Evolutionary conservation across 495 filamentous ascomycete genomes (phyloP).

Genomic region (Penicillium angulare): DNA sequence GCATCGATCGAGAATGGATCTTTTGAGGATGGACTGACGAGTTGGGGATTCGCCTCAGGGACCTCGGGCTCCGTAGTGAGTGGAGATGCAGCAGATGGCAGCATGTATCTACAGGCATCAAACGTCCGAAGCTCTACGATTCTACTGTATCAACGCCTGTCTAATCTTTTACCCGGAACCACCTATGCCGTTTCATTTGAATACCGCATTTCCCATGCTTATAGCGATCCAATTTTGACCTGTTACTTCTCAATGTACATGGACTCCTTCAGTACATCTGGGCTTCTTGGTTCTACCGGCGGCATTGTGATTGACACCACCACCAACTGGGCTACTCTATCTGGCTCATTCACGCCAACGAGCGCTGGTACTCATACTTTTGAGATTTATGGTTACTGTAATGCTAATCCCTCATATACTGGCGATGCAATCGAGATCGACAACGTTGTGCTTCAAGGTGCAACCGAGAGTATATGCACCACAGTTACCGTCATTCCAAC

Average conservation of each 20-base stretch:
- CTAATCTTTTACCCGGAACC: background rate
- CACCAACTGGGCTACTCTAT: background rate
- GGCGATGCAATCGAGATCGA: background rate
- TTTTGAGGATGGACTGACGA: background rate
- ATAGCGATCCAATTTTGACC: background rate
- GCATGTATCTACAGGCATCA: background rate
- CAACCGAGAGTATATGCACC: background rate
- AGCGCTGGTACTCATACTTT: background rate
- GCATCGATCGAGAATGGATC: background rate
- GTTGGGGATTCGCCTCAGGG: background rate
- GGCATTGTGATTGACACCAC: background rate
- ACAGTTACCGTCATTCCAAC: background rate
- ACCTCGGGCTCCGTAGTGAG: background rate
- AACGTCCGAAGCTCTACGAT: background rate
- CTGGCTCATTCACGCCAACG: background rate
- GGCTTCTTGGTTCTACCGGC: background rate
- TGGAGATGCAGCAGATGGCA: background rate
- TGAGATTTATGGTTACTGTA: background rate
- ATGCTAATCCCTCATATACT: background rate
- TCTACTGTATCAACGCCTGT: background rate
- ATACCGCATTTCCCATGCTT: background rate
- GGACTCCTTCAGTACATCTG: background rate
- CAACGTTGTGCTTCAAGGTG: background rate
- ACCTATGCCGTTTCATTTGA: background rate
- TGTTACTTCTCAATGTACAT: background rate